Conservation (phyloP, 495 filamentous ascomycete genomes). For the Hamigera avellanea region DNA sequence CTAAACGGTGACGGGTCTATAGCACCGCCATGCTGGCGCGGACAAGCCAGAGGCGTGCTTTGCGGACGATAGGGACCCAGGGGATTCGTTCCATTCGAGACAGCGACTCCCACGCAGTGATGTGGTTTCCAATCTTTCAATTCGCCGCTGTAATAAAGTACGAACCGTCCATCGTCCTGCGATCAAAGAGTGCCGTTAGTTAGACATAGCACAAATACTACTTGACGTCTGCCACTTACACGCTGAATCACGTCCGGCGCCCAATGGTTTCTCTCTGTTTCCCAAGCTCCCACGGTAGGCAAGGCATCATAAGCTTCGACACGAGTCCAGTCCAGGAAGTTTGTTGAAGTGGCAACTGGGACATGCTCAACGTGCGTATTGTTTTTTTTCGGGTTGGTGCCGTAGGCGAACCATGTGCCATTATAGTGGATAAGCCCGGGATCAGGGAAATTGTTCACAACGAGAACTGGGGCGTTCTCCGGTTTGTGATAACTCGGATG, state of each 20-base stretch:
- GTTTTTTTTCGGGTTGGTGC: conserved; percentile 16
- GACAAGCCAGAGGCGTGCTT: conserved; percentile 34
- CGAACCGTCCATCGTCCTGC: conserved; percentile 32
- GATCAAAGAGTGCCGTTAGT: background rate
- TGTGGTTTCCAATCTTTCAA: conserved; percentile 15
- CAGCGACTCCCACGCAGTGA: conserved; percentile 45
- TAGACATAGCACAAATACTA: background rate
- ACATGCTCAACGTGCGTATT: conserved; percentile 12
- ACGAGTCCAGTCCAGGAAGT: conserved; percentile 22
- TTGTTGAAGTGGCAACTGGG: conserved; percentile 19
- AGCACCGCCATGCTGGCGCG: conserved; percentile 37
- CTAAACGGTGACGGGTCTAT: conserved; percentile 44
- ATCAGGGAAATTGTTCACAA: conserved; percentile 22
- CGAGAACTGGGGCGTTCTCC: conserved; percentile 13
- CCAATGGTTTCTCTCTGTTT: conserved; percentile 17
- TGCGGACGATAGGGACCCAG: conserved; percentile 38
- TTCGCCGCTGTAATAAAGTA: conserved; percentile 46
- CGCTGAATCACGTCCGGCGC: conserved; percentile 25
- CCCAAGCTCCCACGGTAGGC: conserved; percentile 15
- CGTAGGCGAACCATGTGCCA: conserved; percentile 24
- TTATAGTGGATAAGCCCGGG: conserved; percentile 22
- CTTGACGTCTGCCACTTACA: conserved; percentile 9
- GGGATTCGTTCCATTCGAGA: conserved; percentile 18
- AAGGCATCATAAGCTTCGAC: conserved; percentile 17
- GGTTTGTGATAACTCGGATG: conserved; percentile 11